Evolutionary conservation across 1,139 yeast species (phyloP), one percentile per base, ranked within the genome.

Genomic region (Sporopachydermia cereana): DNA sequence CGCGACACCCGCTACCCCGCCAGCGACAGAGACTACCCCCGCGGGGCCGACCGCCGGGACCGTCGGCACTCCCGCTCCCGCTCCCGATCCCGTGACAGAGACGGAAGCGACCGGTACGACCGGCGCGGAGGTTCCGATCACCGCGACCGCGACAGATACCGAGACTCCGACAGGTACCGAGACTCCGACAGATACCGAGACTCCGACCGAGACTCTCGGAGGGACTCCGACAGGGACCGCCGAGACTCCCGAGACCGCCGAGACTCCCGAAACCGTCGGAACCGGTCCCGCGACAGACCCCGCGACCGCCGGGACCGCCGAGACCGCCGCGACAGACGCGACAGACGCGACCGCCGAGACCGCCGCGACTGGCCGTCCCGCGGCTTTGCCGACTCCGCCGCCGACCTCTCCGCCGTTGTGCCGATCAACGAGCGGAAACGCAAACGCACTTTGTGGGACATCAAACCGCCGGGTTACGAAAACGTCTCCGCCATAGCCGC

Each of bases 401-500:
- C 50, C 24, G 63, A 65, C 41, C 52, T 68, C 21, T 53, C 56
- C 1, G 51, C 54, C 24, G 70, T 67, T 0, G 53, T 60, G 1
- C 67, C 80, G 0, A 59, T 77, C 18, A 67, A 72, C 46, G 60
- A 69, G 44, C 54, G 76, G 14, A 54, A 54, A 43, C 66, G 77
- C 36, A 62, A 68, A 5, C 74, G 71, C 36, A 69, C 84, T 0
- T 64, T 71, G 46, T 88, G 96, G 96, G 95, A 88, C 44, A 66
- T 74, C 16, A 71, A 72, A 29, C 89, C 95, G 0, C 65, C 69
- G 43, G 94, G 89, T 0, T 84, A 83, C 59, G 94, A 85, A 55
- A 71, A 74, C 12, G 79, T 84, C 2, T 74, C 85, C 1, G 84
- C 93, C 0, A 86, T 79, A 52, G 70, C 84, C 52, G 95, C 95